Evolutionary conservation across 2,329 filamentous ascomycete species (phyloP), one percentile per base, ranked within the genome.

Genomic region (Cercospora brassicicola): DNA sequence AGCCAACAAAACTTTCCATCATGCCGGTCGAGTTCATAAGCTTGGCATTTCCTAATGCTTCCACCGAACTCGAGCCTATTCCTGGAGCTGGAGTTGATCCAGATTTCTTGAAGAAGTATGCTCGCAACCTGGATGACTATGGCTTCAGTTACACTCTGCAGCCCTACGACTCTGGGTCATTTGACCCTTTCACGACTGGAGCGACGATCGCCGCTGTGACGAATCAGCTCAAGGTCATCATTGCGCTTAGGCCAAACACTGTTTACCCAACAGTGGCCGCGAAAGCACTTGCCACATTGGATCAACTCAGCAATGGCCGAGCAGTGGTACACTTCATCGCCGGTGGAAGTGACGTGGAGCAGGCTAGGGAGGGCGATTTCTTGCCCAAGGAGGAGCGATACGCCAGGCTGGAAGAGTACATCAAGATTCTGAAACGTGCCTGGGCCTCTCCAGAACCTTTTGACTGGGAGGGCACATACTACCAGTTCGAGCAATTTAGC

Each of bases 271-370:
- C 87, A 1, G 86, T 88, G 0, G 87, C 87, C 0, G 87, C 87
- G 51, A 89, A 88, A 76, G 83, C 85, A 3, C 82, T 89, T 1
- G 86, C 87, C 1, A 89, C 87, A 0, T 83, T 89, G 0, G 86
- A 88, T 70, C 87, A 88, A 69, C 83, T 89, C 28, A 85, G 84
- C 74, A 78, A 76, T 2, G 87, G 87, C 7, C 84, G 87, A 9
- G 86, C 83, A 3, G 86, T 89, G 0, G 87, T 88, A 10, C 87
- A 89, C 72, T 88, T 89, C 73, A 89, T 89, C 69, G 87, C 87
- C 0, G 87, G 87, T 30, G 87, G 87, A 59, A 87, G 82, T 66
- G 87, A 89, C 64, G 83, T 77, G 2, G 87, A 89, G 69, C 87
- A 89, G 75, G 86, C 86, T 0, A 82, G 81, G 28, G 87, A 89